A percentile compares a stretch with the other conserved stretches of the same genome.
Conservation (phyloP, 495 filamentous ascomycete genomes). For the Hyaloscypha hepaticicola region DNA sequence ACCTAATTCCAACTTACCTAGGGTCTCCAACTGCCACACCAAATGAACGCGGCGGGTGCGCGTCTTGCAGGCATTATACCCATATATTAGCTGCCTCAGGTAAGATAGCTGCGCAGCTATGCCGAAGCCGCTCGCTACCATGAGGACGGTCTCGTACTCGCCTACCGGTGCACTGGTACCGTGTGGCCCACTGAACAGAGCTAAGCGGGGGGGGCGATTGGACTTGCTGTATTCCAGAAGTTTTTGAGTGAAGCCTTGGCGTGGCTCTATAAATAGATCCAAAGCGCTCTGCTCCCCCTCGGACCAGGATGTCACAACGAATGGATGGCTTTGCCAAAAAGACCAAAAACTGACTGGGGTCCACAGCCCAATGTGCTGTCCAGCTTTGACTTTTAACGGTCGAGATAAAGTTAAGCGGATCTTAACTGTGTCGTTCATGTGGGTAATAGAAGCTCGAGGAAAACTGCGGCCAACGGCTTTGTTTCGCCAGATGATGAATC, state of each 20-base stretch:
- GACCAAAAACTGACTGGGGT: slow-evolving; percentile 29
- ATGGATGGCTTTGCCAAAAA: slow-evolving; percentile 24
- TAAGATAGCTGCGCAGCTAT: slow-evolving; percentile 20
- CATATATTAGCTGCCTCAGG: slow-evolving; percentile 22
- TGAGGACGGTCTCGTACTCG: slow-evolving; percentile 22
- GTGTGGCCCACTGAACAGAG: slow-evolving; percentile 18
- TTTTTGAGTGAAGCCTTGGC: slow-evolving; percentile 31
- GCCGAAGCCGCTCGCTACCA: slow-evolving; percentile 21
- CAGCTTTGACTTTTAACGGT: slow-evolving; percentile 24
- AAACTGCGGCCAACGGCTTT: slow-evolving; percentile 20
- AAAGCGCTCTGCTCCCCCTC: slow-evolving; percentile 13
- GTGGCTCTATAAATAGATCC: slow-evolving; percentile 26
- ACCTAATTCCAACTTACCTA: slow-evolving; percentile 19
- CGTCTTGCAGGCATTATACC: slow-evolving; percentile 21
- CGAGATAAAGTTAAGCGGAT: slow-evolving; percentile 21
- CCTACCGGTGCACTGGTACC: slow-evolving; percentile 18
- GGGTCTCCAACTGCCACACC: slow-evolving; percentile 18
- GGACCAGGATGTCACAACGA: slow-evolving; percentile 22
- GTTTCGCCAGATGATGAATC: slow-evolving; percentile 26
- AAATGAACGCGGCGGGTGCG: slow-evolving; percentile 15
- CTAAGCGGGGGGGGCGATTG: slow-evolving; percentile 12
- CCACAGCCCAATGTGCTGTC: slow-evolving; percentile 34
- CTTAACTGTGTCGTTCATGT: slow-evolving; percentile 25
- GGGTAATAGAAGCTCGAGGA: slow-evolving; percentile 25
- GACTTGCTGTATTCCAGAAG: slow-evolving; percentile 24